These are phyloP conservation scores for Sporothrix inflata DNA, from an alignment of 2,329 filamentous ascomycete genomes.

Conservation along the genomic window DNA sequence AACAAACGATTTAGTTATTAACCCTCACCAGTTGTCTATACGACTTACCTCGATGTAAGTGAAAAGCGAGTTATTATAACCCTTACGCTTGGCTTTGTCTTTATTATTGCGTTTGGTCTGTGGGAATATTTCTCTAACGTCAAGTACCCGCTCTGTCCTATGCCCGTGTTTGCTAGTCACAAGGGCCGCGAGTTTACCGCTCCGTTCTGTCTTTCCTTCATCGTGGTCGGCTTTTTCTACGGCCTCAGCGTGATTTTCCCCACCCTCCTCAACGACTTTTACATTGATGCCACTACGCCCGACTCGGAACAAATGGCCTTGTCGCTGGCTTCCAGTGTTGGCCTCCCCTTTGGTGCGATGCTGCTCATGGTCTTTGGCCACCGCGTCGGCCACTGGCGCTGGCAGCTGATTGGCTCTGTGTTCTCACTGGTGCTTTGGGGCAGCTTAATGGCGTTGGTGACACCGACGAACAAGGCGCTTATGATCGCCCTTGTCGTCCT, in stretches of 20 bases:
- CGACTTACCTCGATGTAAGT: not conserved
- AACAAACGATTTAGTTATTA: no score
- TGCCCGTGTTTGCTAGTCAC: conserved; percentile 48
- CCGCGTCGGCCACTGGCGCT: conserved; percentile 50
- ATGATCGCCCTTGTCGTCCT: conserved; percentile 54
- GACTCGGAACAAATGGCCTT: conserved; percentile 37
- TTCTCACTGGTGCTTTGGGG: conserved; percentile 52
- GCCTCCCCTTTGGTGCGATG: conserved; percentile 47
- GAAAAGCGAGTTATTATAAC: not conserved
- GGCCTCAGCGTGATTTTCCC: conserved; percentile 6
- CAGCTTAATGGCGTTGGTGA: conserved; percentile 47
- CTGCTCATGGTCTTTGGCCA: conserved; percentile 47
- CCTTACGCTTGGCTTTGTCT: not conserved
- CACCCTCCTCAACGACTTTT: not conserved
- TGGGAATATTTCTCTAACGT: conserved; percentile 28
- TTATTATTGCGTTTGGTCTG: conserved; percentile 7
- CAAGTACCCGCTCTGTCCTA: conserved; percentile 48
- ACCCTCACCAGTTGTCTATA: conserved; percentile 11
- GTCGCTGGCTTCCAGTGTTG: conserved; percentile 50
- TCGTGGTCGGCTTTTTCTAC: conserved; percentile 16
- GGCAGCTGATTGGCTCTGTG: conserved; percentile 49
- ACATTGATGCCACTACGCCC: conserved; percentile 41
- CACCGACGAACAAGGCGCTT: conserved; percentile 47
- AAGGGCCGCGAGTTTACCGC: conserved; percentile 41
- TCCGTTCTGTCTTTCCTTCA: conserved; percentile 26